A percentile compares a stretch with the other conserved stretches of the same genome.
Conservation (phyloP, 768 basidiomycete genomes). For the Scleroderma citrinum region DNA sequence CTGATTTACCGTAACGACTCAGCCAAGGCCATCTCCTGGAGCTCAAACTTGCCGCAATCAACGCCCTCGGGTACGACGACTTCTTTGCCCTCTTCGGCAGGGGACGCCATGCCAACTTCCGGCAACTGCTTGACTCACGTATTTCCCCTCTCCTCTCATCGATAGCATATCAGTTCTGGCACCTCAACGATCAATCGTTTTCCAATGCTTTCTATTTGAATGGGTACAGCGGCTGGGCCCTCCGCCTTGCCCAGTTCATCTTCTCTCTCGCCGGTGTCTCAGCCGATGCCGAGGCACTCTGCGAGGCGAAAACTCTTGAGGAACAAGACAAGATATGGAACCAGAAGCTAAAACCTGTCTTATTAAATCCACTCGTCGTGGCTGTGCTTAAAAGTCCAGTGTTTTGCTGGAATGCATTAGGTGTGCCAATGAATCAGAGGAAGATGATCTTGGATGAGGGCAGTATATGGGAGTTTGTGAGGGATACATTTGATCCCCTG, state of each 20-base stretch:
- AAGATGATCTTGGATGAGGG: constrained; percentile 53
- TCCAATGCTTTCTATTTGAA: constrained; percentile 55
- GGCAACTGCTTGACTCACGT: constrained; percentile 49
- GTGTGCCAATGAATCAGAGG: constrained; percentile 68
- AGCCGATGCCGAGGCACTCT: constrained; percentile 49
- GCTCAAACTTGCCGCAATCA: constrained; percentile 66
- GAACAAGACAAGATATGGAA: constrained; percentile 63
- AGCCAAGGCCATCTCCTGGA: constrained; percentile 76
- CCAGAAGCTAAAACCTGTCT: constrained; percentile 51
- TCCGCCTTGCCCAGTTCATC: constrained; percentile 53
- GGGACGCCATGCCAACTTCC: constrained; percentile 56
- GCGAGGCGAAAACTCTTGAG: constrained; percentile 44
- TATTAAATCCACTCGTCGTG: constrained; percentile 54
- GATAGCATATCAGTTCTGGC: constrained; percentile 74
- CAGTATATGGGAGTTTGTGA: constrained; percentile 42
- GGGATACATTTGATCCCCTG: constrained; percentile 48
- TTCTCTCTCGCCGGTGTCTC: constrained; percentile 57
- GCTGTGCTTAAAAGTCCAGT: constrained; percentile 39
- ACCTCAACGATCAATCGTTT: constrained; percentile 47
- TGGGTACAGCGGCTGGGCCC: constrained; percentile 64
- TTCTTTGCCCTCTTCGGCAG: constrained; percentile 65
- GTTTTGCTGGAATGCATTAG: constrained; percentile 73
- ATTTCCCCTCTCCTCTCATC: constrained; percentile 67
- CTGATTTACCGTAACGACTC: neutral
- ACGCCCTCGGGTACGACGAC: constrained; percentile 49